Evolutionary conservation across 2,329 filamentous ascomycete species (phyloP), one percentile per base, ranked within the genome.

Genomic region (Shiraia sp.): DNA sequence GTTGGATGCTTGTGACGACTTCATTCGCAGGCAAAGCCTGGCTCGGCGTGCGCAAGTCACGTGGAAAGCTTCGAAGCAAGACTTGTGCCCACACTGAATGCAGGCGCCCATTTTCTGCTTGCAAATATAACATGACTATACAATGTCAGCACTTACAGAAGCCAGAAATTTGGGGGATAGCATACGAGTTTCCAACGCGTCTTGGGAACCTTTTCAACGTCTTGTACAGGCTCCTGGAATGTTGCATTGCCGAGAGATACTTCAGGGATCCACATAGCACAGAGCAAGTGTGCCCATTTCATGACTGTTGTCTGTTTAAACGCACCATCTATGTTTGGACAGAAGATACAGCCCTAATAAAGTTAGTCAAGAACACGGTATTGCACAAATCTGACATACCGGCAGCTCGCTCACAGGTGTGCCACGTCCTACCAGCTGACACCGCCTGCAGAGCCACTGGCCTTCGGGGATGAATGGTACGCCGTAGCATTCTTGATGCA

Each of bases 391-490:
- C 32, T 33, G 13, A 55, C 63, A 6, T 59, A 68, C 59, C 19
- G 65, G 61, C 35, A 65, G 63, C 44, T 69, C 41, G 73, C 81
- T 77, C 71, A 88, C 85, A 55, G 91, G 90, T 57, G 92, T 86
- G 33, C 91, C 91, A 55, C 91, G 86, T 32, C 93, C 93, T 66
- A 96, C 92, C 48, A 96, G 79, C 72, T 96, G 91, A 72, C 93
- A 99, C 71, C 96, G 96, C 42, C 93, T 83, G 72, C 93, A 99
- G 33, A 96, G 80, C 93, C 93, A 99, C 70, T 99, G 93, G 13
- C 93, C 93, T 73, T 99, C 93, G 2, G 93, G 93, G 53, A 99
- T 99, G 69, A 96, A 99, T 1, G 93, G 93, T 32, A 99, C 93
- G 41, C 93, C 93, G 65, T 99, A 99, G 71, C 93, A 99, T 74